A percentile compares a stretch with the other conserved stretches of the same genome.
Evolutionary conservation across 495 filamentous ascomycete species (phyloP).

Genomic region (Daldinia concentrica): DNA sequence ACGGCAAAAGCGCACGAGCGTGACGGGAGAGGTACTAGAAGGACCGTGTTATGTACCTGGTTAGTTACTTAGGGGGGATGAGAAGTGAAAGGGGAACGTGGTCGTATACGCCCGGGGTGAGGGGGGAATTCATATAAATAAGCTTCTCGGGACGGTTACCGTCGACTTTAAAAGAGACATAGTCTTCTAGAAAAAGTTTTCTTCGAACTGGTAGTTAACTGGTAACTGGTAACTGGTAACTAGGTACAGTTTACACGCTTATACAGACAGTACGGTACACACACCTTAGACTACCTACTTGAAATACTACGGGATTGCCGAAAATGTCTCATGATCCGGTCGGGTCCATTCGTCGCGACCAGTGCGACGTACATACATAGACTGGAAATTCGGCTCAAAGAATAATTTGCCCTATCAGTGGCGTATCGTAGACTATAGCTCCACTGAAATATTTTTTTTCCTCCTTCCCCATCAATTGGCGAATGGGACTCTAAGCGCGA

Average conservation of each 20-base stretch:
- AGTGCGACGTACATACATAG: neutral
- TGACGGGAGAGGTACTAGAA: constrained; percentile 4
- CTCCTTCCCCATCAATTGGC: constrained; percentile 21
- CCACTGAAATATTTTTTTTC: constrained; percentile 35
- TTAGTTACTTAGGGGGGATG: constrained; percentile 10
- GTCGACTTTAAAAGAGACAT: constrained; percentile 9
- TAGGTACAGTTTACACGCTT: neutral
- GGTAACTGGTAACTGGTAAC: too few relatives aligned
- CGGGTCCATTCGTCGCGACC: constrained; percentile 18
- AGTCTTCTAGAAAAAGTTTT: constrained; percentile 23
- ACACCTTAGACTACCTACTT: neutral
- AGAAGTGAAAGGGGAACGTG: neutral
- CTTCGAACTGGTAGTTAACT: constrained; percentile 14
- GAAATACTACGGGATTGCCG: constrained; percentile 28
- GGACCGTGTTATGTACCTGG: constrained; percentile 25
- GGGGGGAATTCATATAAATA: constrained; percentile 21
- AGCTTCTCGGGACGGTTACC: constrained; percentile 12
- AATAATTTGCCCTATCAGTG: constrained; percentile 21
- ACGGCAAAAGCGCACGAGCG: neutral
- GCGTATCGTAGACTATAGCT: constrained; percentile 26
- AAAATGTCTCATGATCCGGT: constrained; percentile 39
- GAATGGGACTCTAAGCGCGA: constrained; percentile 25
- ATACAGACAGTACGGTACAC: too few relatives aligned
- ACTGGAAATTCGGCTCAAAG: constrained; percentile 16
- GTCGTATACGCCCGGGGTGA: neutral